Percentiles rank a stretch among this genome's conserved stretches.
Evolutionary conservation across 805 yeast species (phyloP).

Genomic region (Wickerhamomyces chaumierensis): DNA sequence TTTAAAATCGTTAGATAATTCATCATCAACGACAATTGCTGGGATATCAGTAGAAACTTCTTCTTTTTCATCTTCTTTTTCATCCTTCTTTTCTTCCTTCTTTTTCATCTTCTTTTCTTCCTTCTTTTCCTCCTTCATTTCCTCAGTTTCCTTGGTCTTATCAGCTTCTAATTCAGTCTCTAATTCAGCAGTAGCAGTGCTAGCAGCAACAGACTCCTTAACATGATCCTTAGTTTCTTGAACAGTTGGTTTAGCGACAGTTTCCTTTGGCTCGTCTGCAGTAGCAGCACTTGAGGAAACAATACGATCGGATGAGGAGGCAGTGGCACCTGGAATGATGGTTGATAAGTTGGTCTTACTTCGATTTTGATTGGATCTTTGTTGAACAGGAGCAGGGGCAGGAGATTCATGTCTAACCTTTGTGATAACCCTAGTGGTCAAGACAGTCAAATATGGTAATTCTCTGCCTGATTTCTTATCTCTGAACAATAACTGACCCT

Average conservation of each 20-base stretch:
- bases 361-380: no score
- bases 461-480: conserved; percentile 45
- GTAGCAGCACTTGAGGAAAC: no score
- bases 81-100: conserved; percentile 1
- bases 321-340: no score
- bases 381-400: conserved; percentile 7
- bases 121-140: conserved; percentile 2
- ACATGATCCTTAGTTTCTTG: conserved; percentile 5
- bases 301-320: no score
- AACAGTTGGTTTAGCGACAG: no score
- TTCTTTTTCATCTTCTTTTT: conserved; percentile 4
- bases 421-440: conserved; percentile 23
- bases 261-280: no score
- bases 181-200: conserved; percentile 8
- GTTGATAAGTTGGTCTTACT: no score
- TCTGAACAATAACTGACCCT: conserved; percentile 62
- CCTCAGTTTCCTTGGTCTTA: conserved; percentile 1
- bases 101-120: neutral
- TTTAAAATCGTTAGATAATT: conserved; percentile 12
- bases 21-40: neutral
- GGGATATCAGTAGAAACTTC: neutral
- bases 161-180: conserved; percentile 4
- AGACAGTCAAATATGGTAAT: conserved; percentile 28
- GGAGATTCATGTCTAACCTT: conserved; percentile 12
- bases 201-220: no score